phyloP scores from a whole-genome alignment of 2,329 filamentous ascomycete genomes.

The Dendrostoma leiphaemia region DNA sequence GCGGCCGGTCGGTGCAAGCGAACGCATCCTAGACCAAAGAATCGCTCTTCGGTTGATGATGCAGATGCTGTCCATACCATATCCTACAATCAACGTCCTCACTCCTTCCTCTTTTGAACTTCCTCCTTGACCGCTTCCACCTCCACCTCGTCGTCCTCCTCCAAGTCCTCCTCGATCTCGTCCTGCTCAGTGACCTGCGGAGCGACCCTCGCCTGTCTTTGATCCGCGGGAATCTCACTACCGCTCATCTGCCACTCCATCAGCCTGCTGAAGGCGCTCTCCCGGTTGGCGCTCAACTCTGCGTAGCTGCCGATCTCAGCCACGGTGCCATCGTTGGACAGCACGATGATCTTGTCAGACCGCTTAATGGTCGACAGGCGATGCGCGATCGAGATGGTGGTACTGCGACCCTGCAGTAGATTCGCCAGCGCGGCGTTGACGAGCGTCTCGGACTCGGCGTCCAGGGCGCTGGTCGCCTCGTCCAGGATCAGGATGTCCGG shows the following conservation, averaged over 20 bases:
- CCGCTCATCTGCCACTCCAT: constrained; percentile 99
- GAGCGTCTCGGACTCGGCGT: constrained; percentile 94
- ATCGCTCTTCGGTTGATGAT: not conserved
- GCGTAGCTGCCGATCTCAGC: constrained; percentile 86
- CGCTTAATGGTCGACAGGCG: constrained; percentile 94
- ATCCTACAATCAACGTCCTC: not conserved
- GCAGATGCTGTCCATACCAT: not conserved
- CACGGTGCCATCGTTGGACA: constrained; percentile 81
- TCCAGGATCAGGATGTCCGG: constrained; percentile 97
- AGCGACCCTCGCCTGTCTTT: not conserved
- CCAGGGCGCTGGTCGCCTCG: constrained; percentile 91
- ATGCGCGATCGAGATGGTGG: constrained; percentile 96
- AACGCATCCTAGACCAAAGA: not conserved
- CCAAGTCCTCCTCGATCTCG: constrained; percentile 7
- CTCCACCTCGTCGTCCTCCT: not conserved
- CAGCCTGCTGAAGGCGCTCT: constrained; percentile 86
- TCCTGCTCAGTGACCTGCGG: constrained; percentile 1
- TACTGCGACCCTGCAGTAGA: constrained; percentile 83
- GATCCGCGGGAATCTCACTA: constrained; percentile 49
- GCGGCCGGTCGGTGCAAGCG: not conserved
- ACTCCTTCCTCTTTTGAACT: not conserved
- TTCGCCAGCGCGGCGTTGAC: constrained; percentile 86
- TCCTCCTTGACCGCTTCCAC: not conserved
- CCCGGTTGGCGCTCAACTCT: constrained; percentile 67
- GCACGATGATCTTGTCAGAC: constrained; percentile 90